Base-by-base conservation (phyloP, 805 yeast genomes). In the Wickerhamiella alocasiicola region DNA sequence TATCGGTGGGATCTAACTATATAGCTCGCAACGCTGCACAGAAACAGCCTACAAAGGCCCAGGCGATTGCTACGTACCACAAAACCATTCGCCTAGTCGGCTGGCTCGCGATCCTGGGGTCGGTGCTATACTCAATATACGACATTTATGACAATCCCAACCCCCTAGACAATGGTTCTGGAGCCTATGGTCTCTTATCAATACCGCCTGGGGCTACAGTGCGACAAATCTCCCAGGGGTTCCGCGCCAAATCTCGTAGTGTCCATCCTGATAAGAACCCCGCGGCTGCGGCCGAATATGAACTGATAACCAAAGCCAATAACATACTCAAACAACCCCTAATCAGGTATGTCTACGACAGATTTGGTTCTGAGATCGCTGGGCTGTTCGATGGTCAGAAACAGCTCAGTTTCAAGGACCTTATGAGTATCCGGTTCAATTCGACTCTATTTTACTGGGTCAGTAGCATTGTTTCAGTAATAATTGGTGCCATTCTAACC, bases 301-400 rank as follows among this genome's bases (percentile, higher is more conserved):
- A 31, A 12, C 18, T 21, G 13, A 23, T 39, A 11, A 20, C 29
- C 33, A 47, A 24, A n/a, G 49, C 94, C 15, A 67, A 83, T 56
- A 94, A 83, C 58, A 66, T 80, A 12, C 67, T 87, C 45, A 68
- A 79, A 11, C 91, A 82, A 56, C 68, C 76, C 9, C 76, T 77
- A 51, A 76, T 78, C 63, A 75, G 94, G 68, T 82, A 76, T 32
- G 56, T 77, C 2, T 88, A 87, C 56, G 95, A 87, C 61, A 72
- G 77, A 46, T 82, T 75, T 54, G 96, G 96, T 60, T 78, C 74
- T 53, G 94, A 21, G 31, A 27, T 12, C 91, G 42, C 12, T 11
- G 24, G 7, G 24, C 13, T 24, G 18, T 23, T 18, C n/a, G 28
- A n/a, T 2, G 27, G 15, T 11, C 17, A 13, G 7, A 17, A 33